Percentiles rank a stretch among this genome's conserved stretches.
Conservation (phyloP, 108 stramenopile species). For the Epipyxis sp. region DNA sequence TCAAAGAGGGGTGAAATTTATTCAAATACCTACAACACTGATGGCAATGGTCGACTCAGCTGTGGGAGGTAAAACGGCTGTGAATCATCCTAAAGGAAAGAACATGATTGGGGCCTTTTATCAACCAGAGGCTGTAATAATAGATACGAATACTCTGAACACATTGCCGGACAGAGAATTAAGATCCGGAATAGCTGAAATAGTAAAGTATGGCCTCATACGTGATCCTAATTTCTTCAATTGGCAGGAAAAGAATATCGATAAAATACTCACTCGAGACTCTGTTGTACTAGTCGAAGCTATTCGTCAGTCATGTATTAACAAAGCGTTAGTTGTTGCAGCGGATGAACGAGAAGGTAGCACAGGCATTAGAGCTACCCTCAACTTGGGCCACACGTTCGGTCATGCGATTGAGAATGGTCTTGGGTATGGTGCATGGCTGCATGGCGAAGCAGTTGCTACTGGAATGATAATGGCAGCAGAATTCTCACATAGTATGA, state of each 20-base stretch:
- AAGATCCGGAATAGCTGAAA: conserved; percentile 80
- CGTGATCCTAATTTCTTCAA: conserved; percentile 81
- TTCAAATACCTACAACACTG: conserved; percentile 94
- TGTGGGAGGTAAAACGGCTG: conserved; percentile 96
- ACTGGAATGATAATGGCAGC: conserved; percentile 95
- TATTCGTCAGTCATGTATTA: conserved; percentile 78
- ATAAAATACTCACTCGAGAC: conserved; percentile 69
- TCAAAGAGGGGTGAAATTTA: conserved; percentile 90
- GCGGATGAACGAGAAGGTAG: conserved; percentile 92
- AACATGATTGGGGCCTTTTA: conserved; percentile 98
- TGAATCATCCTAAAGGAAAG: conserved; percentile 93
- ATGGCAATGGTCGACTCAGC: conserved; percentile 98
- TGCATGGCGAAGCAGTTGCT: conserved; percentile 94
- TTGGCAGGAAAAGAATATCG: conserved; percentile 85
- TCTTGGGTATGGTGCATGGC: conserved; percentile 82
- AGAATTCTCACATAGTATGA: conserved; percentile 76
- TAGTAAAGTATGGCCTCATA: conserved; percentile 91
- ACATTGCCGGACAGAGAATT: conserved; percentile 91
- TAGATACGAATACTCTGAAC: conserved; percentile 72
- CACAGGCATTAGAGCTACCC: conserved; percentile 79
- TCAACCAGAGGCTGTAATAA: conserved; percentile 81
- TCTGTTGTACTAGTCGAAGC: conserved; percentile 69
- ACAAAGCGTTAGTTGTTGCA: conserved; percentile 92
- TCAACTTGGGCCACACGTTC: conserved; percentile 97
- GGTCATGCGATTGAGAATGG: conserved; percentile 97